A percentile compares a stretch with the other conserved stretches of the same genome.
These are phyloP conservation scores for Arabidopsis suecica DNA, from an alignment of 345 rosid species.

Conservation along the genomic window DNA sequence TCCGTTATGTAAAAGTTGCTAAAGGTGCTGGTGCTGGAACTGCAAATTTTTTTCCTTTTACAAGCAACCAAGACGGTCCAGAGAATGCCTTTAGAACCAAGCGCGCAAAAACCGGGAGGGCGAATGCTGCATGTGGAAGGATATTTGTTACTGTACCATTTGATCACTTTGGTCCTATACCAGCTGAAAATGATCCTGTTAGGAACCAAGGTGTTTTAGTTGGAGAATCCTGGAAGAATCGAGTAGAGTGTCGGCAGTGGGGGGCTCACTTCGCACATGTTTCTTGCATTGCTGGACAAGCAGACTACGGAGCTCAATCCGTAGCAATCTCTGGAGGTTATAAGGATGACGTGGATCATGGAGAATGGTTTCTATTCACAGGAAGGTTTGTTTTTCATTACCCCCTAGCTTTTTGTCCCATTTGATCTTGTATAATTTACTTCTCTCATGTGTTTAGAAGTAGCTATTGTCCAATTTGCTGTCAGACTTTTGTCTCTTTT, in stretches of 20 bases:
- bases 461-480: too few species aligned
- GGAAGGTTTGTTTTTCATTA: constrained; percentile 55
- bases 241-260: constrained; percentile 73
- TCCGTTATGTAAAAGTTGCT: not conserved
- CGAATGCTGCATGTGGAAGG: constrained; percentile 65
- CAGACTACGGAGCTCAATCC: constrained; percentile 63
- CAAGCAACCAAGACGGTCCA: constrained; percentile 62
- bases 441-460: too few species aligned
- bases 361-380: constrained; percentile 85
- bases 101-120: constrained; percentile 60
- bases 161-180: constrained; percentile 76
- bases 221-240: constrained; percentile 70
- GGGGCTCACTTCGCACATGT: constrained; percentile 72
- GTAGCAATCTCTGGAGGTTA: constrained; percentile 78
- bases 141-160: constrained; percentile 63
- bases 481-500: not conserved
- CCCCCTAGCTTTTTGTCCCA: not conserved
- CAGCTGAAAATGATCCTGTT: constrained; percentile 64
- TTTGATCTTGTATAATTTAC: not conserved
- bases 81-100: constrained; percentile 67
- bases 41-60: constrained; percentile 38
- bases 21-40: constrained; percentile 14
- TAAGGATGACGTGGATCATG: constrained; percentile 79
- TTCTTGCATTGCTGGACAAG: constrained; percentile 71
- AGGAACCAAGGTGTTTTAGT: constrained; percentile 70